Percentiles rank a stretch among this genome's conserved stretches.
phyloP scores from a whole-genome alignment of 2,329 filamentous ascomycete species.

The Hypoxylon sp. region DNA sequence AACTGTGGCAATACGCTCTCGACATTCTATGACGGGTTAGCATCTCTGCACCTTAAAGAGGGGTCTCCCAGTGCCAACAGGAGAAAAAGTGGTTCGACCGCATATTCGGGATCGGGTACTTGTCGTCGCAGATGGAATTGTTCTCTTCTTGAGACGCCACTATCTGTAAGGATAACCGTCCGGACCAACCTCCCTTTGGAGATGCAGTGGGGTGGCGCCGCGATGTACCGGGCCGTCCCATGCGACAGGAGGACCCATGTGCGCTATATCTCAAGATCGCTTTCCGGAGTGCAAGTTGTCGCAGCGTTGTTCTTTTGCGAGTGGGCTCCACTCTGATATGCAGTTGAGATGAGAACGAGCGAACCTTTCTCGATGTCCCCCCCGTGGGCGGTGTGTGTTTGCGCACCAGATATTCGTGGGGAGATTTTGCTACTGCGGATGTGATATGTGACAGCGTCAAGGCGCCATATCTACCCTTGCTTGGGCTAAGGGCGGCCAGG shows the following conservation, averaged over 20 bases:
- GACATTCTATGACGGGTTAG: neutral
- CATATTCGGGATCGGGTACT: neutral
- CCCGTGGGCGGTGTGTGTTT: neutral
- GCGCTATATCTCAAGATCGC: slow-evolving; percentile 1
- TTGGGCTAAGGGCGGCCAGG: neutral
- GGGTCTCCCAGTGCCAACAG: neutral
- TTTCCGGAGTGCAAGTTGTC: neutral
- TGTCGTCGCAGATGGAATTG: neutral
- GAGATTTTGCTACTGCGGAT: neutral
- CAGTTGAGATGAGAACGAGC: neutral
- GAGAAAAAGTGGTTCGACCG: neutral
- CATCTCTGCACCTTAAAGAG: neutral
- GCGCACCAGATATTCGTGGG: neutral
- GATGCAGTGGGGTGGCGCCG: slow-evolving; percentile 7
- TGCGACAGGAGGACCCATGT: slow-evolving; percentile 11
- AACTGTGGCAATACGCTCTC: neutral
- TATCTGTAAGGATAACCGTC: neutral
- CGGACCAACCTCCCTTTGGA: neutral
- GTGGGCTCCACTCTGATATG: neutral
- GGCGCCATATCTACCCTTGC: neutral
- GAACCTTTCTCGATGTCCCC: neutral
- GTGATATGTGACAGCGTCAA: neutral
- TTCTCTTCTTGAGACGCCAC: neutral
- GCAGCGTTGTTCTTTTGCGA: neutral
- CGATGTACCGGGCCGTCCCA: slow-evolving; percentile 28